Base-by-base conservation (phyloP, 495 filamentous ascomycete species). In the Penicillium diatomitis region DNA sequence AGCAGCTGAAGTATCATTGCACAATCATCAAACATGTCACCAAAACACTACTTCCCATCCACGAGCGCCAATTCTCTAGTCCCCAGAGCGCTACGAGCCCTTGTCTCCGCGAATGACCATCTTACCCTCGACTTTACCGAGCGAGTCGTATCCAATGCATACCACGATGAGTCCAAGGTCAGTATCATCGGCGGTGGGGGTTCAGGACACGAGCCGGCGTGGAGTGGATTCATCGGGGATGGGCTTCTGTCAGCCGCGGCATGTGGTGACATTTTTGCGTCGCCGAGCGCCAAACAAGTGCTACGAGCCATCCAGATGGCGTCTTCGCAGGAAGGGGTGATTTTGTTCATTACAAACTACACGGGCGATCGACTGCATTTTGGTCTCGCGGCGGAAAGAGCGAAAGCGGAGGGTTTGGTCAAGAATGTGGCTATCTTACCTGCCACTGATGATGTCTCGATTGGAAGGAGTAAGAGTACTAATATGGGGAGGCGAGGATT, bases 161-260 rank as follows among this genome's bases (percentile, higher is more conserved):
- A 35, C 10, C 51, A 53, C 31, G 51, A 49, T 41, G 41, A 45
- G 37, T 42, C 41, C 38, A 53, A 53, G 46, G 51, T 53, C 8
- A 53, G 51, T 12, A 35, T 54, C n/a, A 54, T 54, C 32, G 50
- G 52, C 37, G 52, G 52, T 12, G 52, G 52, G 39, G 52, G 52
- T 38, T 50, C 47, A 1, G 52, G 52, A 6, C 52, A 54, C 29
- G 52, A 54, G 37, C 52, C 52, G 9, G 52, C 52, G 8, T 48
- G 49, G 33, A 44, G 47, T 32, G 52, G 52, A 12, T 54, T 47
- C 37, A 48, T 50, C 44, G 47, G 52, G n/a, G 47, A 54, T 29
- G 52, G 52, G 1, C 49, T 54, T 37, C 52, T 54, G 28, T 44
- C 49, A n/a, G 52, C 52, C 8, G 52, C 46, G 10, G 47, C 49